These are phyloP conservation scores for Buddleja alternifolia DNA, from an alignment of 257 asterid species.

Conservation along the genomic window DNA sequence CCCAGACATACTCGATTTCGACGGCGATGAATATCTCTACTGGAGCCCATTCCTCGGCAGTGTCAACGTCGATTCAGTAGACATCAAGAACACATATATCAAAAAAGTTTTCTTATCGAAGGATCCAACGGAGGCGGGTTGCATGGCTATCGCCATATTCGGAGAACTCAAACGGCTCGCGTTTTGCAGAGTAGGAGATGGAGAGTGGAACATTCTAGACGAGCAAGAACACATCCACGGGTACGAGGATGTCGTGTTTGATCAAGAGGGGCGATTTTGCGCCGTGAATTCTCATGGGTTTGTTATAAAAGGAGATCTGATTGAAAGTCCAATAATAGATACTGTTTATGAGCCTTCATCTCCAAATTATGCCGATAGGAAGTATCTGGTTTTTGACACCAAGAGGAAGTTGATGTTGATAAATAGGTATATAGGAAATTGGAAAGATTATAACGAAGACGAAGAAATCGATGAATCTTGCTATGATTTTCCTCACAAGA, in stretches of 20 bases:
- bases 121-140: neutral
- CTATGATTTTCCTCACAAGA: neutral
- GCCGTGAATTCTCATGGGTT: neutral
- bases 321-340: neutral
- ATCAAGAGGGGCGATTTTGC: neutral
- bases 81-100: neutral
- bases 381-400: constrained; percentile 5
- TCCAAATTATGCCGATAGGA: neutral
- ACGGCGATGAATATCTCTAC: neutral
- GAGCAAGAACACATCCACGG: neutral
- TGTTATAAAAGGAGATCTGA: neutral
- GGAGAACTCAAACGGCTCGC: neutral
- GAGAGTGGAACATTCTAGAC: neutral
- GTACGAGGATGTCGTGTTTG: constrained; percentile 2
- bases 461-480: neutral
- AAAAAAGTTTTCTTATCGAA: constrained; percentile 7
- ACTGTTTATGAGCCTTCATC: neutral
- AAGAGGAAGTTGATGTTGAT: constrained; percentile 5
- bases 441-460: neutral
- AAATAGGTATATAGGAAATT: neutral
- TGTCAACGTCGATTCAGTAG: neutral
- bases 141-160: constrained; percentile 9
- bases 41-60: neutral
- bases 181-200: constrained; percentile 12
- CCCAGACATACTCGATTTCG: neutral